Conservation (phyloP, 441 rosid genomes). For the Metrosideros polymorpha region DNA sequence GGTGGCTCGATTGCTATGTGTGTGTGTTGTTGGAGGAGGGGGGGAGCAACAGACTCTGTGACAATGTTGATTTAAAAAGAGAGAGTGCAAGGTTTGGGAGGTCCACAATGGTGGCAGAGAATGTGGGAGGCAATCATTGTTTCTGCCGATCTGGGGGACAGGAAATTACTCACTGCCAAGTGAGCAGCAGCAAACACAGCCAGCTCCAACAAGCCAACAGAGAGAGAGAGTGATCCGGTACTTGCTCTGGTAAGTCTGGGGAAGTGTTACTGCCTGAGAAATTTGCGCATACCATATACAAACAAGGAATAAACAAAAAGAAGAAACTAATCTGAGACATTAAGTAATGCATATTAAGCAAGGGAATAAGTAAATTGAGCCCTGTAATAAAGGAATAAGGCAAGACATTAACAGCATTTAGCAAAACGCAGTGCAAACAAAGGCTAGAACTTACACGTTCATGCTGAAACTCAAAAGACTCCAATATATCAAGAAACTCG, state of each 20-base stretch:
- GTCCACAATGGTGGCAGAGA: neutral
- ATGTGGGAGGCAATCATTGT: neutral
- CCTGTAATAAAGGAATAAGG: neutral
- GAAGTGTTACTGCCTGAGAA: neutral
- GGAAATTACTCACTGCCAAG: neutral
- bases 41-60: neutral
- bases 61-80: neutral
- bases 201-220: neutral
- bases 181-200: neutral
- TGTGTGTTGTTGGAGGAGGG: neutral
- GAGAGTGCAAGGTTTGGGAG: neutral
- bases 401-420: neutral
- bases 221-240: neutral
- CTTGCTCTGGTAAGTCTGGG: neutral
- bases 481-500: constrained; percentile 37
- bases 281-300: neutral
- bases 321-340: neutral
- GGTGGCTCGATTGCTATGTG: neutral
- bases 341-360: neutral
- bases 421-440: neutral
- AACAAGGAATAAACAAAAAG: neutral
- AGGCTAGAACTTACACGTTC: constrained; percentile 53
- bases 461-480: constrained; percentile 53
- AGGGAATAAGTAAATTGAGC: neutral
- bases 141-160: neutral